A percentile compares a stretch with the other conserved stretches of the same genome.
Evolutionary conservation across 2,329 filamentous ascomycete species (phyloP).

Genomic region (Fusarium graminum): DNA sequence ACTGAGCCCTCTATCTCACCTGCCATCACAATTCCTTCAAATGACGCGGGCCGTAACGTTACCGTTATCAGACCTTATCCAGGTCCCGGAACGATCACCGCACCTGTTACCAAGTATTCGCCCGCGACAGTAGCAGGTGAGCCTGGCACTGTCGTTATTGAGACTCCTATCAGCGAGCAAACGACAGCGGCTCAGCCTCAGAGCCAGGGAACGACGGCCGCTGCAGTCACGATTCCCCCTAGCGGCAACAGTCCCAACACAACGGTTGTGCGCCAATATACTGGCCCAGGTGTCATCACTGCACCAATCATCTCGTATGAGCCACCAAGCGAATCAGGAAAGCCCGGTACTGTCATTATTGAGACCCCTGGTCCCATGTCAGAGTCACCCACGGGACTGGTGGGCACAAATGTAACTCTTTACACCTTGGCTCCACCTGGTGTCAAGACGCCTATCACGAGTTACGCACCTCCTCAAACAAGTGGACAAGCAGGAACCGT

Average conservation of each 20-base stretch:
- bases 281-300: slow-evolving; percentile 29
- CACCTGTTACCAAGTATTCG: slow-evolving; percentile 13
- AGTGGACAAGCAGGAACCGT: slow-evolving; percentile 29
- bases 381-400: slow-evolving; percentile 7
- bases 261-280: slow-evolving; percentile 29
- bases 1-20: background rate
- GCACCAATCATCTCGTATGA: slow-evolving; percentile 29
- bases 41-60: slow-evolving; percentile 18
- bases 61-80: slow-evolving; percentile 21
- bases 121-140: slow-evolving; percentile 9
- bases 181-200: slow-evolving; percentile 2
- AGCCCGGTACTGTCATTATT: slow-evolving; percentile 32
- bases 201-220: slow-evolving; percentile 12
- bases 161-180: slow-evolving; percentile 9
- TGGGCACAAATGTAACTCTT: slow-evolving; percentile 24
- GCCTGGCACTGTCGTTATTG: slow-evolving; percentile 23
- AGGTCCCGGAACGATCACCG: slow-evolving; percentile 13
- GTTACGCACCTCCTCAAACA: slow-evolving; percentile 27
- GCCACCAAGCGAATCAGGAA: slow-evolving; percentile 20
- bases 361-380: slow-evolving; percentile 25
- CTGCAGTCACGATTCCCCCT: slow-evolving; percentile 24
- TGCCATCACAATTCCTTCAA: slow-evolving; percentile 20
- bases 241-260: slow-evolving; percentile 30
- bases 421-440: slow-evolving; percentile 27
- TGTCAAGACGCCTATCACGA: slow-evolving; percentile 19